These are phyloP conservation scores for Gnomoniopsis smithogilvyi DNA, from an alignment of 2,329 filamentous ascomycete genomes.

Conservation along the genomic window DNA sequence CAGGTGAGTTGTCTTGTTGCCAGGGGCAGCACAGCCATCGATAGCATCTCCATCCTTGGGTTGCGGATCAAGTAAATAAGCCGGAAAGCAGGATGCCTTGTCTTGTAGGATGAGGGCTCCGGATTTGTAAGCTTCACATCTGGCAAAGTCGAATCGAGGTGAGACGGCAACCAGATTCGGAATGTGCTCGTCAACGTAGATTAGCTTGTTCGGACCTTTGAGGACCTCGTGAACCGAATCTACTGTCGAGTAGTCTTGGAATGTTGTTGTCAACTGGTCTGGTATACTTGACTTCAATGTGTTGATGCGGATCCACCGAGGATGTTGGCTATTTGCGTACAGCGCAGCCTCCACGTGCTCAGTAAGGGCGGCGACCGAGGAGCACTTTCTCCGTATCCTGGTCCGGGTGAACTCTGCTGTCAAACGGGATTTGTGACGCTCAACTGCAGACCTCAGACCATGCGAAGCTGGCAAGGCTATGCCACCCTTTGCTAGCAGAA, in stretches of 20 bases:
- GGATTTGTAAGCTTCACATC: conserved; percentile 67
- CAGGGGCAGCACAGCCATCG: conserved; percentile 92
- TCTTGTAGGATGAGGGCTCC: conserved; percentile 90
- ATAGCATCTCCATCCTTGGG: conserved; percentile 71
- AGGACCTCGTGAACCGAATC: conserved; percentile 56
- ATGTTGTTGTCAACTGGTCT: conserved; percentile 71
- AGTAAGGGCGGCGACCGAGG: conserved; percentile 64
- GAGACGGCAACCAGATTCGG: conserved; percentile 81
- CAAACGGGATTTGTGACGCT: conserved; percentile 78
- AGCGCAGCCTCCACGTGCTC: conserved; percentile 52
- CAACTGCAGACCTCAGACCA: conserved; percentile 70
- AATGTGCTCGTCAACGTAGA: conserved; percentile 77
- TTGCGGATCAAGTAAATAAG: conserved; percentile 73
- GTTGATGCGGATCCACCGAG: conserved; percentile 92
- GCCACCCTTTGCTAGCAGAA: conserved; percentile 76
- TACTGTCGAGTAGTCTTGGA: conserved; percentile 60
- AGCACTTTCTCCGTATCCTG: conserved; percentile 67
- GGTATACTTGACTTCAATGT: conserved; percentile 68
- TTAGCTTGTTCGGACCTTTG: conserved; percentile 39
- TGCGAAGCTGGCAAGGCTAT: conserved; percentile 79
- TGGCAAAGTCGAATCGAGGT: conserved; percentile 67
- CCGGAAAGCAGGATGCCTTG: conserved; percentile 95
- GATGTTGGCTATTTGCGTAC: conserved; percentile 57
- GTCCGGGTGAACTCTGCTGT: conserved; percentile 79
- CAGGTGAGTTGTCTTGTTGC: conserved; percentile 95